A percentile compares a stretch with the other conserved stretches of the same genome.
phyloP scores from a whole-genome alignment of 75 land plant genomes.

The Gnetum montanum region DNA sequence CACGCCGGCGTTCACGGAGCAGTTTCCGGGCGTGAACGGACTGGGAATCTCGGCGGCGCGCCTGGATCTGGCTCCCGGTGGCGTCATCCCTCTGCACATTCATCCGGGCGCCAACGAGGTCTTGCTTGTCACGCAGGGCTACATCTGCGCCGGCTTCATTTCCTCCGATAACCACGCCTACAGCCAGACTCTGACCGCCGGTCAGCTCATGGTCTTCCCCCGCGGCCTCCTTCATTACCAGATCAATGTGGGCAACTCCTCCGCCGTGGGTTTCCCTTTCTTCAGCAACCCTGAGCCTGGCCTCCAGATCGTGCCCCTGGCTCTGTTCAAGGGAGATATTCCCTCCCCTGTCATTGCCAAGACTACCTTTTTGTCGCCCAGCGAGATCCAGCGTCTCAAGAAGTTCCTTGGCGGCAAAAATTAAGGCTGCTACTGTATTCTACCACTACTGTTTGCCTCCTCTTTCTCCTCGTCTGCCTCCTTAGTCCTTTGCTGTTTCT shows the following conservation, averaged over 20 bases:
- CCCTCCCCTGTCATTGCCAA: slow-evolving; percentile 22
- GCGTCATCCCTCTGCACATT: slow-evolving; percentile 68
- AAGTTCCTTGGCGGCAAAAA: slow-evolving; percentile 35
- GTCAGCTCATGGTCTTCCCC: slow-evolving; percentile 74
- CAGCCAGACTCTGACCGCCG: slow-evolving; percentile 28
- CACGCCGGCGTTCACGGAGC: slow-evolving; percentile 42
- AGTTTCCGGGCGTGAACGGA: slow-evolving; percentile 72
- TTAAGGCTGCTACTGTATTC: background rate
- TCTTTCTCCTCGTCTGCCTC: too few relatives aligned
- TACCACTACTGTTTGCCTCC: too few relatives aligned
- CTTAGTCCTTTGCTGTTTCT: background rate
- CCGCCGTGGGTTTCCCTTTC: slow-evolving; percentile 27
- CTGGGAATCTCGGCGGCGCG: slow-evolving; percentile 55
- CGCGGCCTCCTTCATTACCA: slow-evolving; percentile 60
- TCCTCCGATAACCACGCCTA: slow-evolving; percentile 27
- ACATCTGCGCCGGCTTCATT: slow-evolving; percentile 53
- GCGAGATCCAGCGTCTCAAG: slow-evolving; percentile 37
- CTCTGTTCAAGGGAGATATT: slow-evolving; percentile 35
- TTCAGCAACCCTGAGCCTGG: slow-evolving; percentile 50
- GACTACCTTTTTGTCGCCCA: slow-evolving; percentile 28
- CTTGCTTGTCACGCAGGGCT: slow-evolving; percentile 49
- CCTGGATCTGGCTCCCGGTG: slow-evolving; percentile 45
- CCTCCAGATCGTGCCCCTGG: slow-evolving; percentile 34
- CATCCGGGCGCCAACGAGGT: slow-evolving; percentile 67
- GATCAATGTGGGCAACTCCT: slow-evolving; percentile 20